Base-by-base conservation (phyloP, 345 rosid species). In the Sisymbrium altissimum region DNA sequence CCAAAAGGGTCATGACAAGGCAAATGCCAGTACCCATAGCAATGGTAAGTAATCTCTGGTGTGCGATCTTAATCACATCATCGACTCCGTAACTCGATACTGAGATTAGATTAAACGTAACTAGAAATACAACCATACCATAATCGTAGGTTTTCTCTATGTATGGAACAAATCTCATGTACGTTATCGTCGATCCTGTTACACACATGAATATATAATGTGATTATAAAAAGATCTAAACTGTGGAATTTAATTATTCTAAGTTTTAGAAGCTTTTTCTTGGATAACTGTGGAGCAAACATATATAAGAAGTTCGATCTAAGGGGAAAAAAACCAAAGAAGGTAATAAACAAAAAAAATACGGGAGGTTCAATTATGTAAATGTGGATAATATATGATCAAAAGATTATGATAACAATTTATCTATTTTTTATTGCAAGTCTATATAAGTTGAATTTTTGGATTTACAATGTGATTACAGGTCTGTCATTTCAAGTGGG, bases 111-210 rank as follows among this genome's bases (percentile, higher is more conserved):
- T 89, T 89, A 48, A 89, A 94, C 8, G 97, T 91, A 76, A 94
- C 61, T 23, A 94, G 87, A 82, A 94, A 94, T 49, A 94, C 86
- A 53, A 94, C 84, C 14, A 94, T 87, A 0, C 97, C 97, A 35
- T 94, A 89, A 66, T 94, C 96, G 23, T 88, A 89, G 33, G 88
- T 87, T 83, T 81, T 91, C 84, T 93, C 88, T 73, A 93, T 84
- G 60, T 81, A 80, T 0, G 94, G 96, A n/a, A 93, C 68, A 81
- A 93, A 93, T 71, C 98, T 84, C 52, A 84, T 50, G 73, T 86
- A 93, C 27, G 98, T 86, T 5, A 94, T 79, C 18, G 82, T 76
- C 54, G 86, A 68, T 72, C 97, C 98, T 91, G 87, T 63, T 33
- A 56, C 66, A 66, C 9, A 53, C 9, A 10, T 12, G 5, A 52